Percentiles rank a stretch among this genome's conserved stretches.
Conservation (phyloP, 1,284 basidiomycete genomes). For the Takashimella koratensis region DNA sequence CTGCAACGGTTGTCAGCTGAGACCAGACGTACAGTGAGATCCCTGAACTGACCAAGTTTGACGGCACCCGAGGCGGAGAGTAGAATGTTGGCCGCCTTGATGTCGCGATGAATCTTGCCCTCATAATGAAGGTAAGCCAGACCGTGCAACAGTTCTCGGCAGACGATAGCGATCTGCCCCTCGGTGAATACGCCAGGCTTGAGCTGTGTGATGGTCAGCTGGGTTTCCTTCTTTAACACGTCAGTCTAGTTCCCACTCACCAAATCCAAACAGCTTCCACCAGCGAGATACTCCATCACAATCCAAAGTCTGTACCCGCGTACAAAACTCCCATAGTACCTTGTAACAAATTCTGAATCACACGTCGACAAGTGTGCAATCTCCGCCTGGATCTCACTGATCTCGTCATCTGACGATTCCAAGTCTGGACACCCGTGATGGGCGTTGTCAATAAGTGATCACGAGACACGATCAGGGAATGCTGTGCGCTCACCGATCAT, state of each 20-base stretch:
- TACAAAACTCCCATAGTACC: conserved; percentile 96
- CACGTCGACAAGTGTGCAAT: conserved; percentile 93
- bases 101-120: conserved; percentile 95
- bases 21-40: not conserved
- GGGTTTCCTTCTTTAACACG: not conserved
- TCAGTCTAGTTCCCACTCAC: conserved; percentile 28
- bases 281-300: conserved; percentile 97
- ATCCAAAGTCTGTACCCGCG: conserved; percentile 98
- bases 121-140: conserved; percentile 91
- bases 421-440: conserved; percentile 51
- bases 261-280: conserved; percentile 95
- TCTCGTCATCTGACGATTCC: conserved; percentile 80
- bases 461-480: not conserved
- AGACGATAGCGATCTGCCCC: conserved; percentile 88
- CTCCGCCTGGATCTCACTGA: conserved; percentile 95
- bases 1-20: conserved; percentile 37
- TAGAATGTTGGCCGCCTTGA: conserved; percentile 96
- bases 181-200: conserved; percentile 89
- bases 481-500: conserved; percentile 70
- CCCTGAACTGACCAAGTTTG: conserved; percentile 61
- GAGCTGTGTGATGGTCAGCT: conserved; percentile 53
- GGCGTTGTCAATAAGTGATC: too few species aligned
- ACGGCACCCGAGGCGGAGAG: conserved; percentile 86
- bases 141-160: conserved; percentile 87
- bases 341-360: conserved; percentile 92